Percentiles rank a stretch among this genome's conserved stretches.
Evolutionary conservation across 306 rosid genomes (phyloP).

Genomic region (Crotalaria pallida): DNA sequence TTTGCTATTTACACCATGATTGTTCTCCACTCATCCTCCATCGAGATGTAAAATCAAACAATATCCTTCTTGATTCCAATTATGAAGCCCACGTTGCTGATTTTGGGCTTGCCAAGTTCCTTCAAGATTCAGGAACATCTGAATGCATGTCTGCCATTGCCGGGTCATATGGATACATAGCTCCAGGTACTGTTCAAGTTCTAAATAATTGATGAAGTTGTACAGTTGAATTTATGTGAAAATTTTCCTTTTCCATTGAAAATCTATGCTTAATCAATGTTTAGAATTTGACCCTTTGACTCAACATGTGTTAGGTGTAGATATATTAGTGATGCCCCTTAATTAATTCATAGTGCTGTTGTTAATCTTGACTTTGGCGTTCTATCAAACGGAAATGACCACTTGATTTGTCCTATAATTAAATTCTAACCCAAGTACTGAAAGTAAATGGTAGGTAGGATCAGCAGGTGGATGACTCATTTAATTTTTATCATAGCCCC

Average conservation of each 20-base stretch:
- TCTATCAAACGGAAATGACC: neutral
- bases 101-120: slow-evolving; percentile 96
- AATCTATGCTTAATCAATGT: neutral
- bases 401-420: neutral
- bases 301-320: slow-evolving; percentile 14
- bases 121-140: slow-evolving; percentile 96
- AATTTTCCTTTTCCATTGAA: slow-evolving; percentile 18
- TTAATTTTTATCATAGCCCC: slow-evolving; percentile 30
- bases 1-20: slow-evolving; percentile 94
- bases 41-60: slow-evolving; percentile 91
- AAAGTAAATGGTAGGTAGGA: slow-evolving; percentile 37
- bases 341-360: slow-evolving; percentile 21
- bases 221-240: neutral
- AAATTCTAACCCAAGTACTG: slow-evolving; percentile 19
- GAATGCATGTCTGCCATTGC: slow-evolving; percentile 99
- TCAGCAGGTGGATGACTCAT: neutral
- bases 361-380: slow-evolving; percentile 33
- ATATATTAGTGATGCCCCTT: slow-evolving; percentile 19
- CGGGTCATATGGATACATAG: slow-evolving; percentile 96
- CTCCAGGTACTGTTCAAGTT: slow-evolving; percentile 66
- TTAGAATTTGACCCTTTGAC: slow-evolving; percentile 28
- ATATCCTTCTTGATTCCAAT: slow-evolving; percentile 79
- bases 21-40: slow-evolving; percentile 93
- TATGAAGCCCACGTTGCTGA: slow-evolving; percentile 98
- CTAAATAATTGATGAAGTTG: slow-evolving; percentile 2